Base-by-base conservation (phyloP, 768 basidiomycete genomes). In the Termitomyces sp. region DNA sequence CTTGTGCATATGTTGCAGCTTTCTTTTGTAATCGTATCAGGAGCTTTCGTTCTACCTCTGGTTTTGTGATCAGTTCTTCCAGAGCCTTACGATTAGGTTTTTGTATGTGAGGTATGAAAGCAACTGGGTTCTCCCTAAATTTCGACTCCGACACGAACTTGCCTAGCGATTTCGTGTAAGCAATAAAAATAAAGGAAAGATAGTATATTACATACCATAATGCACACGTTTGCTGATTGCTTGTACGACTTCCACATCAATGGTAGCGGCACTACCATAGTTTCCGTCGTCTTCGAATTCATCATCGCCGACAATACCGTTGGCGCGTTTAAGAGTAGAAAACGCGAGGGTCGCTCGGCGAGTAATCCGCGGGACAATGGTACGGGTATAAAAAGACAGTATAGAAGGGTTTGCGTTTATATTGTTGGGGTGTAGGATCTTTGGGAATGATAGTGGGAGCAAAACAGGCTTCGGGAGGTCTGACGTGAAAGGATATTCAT, bases 91-190 rank as follows among this genome's bases (percentile, higher is more conserved):
- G 83, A 70, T 98, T 89, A 9, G 87, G 87, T 3, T 81, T 81
- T 39, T 81, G 81, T 67, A 99, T 99, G 73, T 95, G 94, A 0
- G 95, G 95, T 58, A 99, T 82, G 73, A 98, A 99, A 11, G 87
- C 85, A 37, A 87, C 78, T 20, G 97, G 96, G 61, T 91, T 78
- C 33, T 85, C 81, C n/a, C 81, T 70, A 77, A 99, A 99, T 71
- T 99, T 99, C 30, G 92, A 91, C 74, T 99, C 97, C 5, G 95
- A 94, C 6, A 99, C 97, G 70, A 99, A 99, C 80, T 98, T 98
- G 58, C 97, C 96, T 99, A 68, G n/a, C 52, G 15, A 16, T 1
- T 20, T 59, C 4, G 22, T 24, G 34, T 54, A 15, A 62, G 30
- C 18, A 34, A 39, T 44, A 5, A 12, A 45, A n/a, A 2, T 16